Evolutionary conservation across 306 rosid species (phyloP).

Genomic region (Calophaca sinica): DNA sequence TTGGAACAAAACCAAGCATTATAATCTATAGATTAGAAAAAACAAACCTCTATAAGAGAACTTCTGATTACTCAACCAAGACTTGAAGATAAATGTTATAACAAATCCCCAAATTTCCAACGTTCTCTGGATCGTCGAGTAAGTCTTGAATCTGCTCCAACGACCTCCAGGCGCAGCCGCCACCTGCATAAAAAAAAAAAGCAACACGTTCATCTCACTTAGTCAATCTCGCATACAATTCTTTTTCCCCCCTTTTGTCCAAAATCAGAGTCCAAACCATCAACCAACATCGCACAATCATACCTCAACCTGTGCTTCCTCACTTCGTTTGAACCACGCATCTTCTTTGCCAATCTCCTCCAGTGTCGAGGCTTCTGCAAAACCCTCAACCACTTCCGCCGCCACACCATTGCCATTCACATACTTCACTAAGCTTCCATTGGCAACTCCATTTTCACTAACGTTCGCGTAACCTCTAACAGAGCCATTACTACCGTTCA

Average conservation of each 20-base stretch:
- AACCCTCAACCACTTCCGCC: constrained; percentile 51
- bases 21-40: constrained; percentile 40
- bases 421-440: constrained; percentile 75
- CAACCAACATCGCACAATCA: not conserved
- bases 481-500: constrained; percentile 51
- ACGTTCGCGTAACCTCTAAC: constrained; percentile 58
- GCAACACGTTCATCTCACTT: constrained; percentile 27
- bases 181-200: constrained; percentile 62
- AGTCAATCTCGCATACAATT: constrained; percentile 24
- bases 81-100: constrained; percentile 72
- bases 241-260: not conserved
- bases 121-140: constrained; percentile 95
- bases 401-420: constrained; percentile 74
- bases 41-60: constrained; percentile 79
- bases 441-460: constrained; percentile 57
- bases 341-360: constrained; percentile 98
- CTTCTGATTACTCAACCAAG: constrained; percentile 84
- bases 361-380: constrained; percentile 49
- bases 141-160: constrained; percentile 95
- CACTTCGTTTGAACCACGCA: constrained; percentile 81
- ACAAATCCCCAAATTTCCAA: constrained; percentile 99
- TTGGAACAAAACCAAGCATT: not conserved
- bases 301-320: constrained; percentile 63
- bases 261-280: not conserved
- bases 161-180: constrained; percentile 97